Base-by-base conservation (phyloP, 768 basidiomycete species). In the Mycena albidolilacea region DNA sequence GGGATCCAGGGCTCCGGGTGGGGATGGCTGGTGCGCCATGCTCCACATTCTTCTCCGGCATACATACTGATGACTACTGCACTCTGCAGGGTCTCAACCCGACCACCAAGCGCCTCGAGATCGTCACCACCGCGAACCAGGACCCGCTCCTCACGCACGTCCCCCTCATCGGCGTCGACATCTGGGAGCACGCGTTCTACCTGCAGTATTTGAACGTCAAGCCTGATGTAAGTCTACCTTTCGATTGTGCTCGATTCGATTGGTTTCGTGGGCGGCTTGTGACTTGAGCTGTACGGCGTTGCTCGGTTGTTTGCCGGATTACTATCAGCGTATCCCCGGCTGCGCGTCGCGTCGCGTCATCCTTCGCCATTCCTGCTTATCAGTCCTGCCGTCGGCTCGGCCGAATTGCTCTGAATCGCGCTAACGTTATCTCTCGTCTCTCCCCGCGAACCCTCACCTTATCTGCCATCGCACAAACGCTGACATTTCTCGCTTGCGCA, bases 181-280 rank as follows among this genome's bases (percentile, higher is more conserved):
- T 76, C 58, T 76, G 75, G 75, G 75, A 76, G 69, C 75, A 76
- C 54, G 75, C 75, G 11, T 76, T 96, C 87, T 98, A 97, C 86
- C 90, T 97, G 77, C 96, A 98, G 82, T 98, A 98, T 86, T 90
- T 93, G 83, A 98, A 97, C 84, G 95, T 96, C 81, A 97, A 97
- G 89, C 90, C 84, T 70, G 94, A 97, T 77, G 96, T 97, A 79
- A 81, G 96, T 70, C 50, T 61, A 46, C 55, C 54, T 23, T 52
- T 64, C 35, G 30, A 30, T 30, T 30, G 30, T 30, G 30, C 30
- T 30, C 30, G 30, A 30, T 30, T 30, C 2, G 30, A 30, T 30
- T 30, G 30, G 30, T 30, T 30, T 30, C 4, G 30, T 30, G 30
- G 30, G 30, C 30, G 3, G 30, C 30, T 30, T 30, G 30, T 30